Percentiles rank a stretch among this genome's conserved stretches.
Evolutionary conservation across 1,284 basidiomycete genomes (phyloP).

Genomic region (Irpex sp.): DNA sequence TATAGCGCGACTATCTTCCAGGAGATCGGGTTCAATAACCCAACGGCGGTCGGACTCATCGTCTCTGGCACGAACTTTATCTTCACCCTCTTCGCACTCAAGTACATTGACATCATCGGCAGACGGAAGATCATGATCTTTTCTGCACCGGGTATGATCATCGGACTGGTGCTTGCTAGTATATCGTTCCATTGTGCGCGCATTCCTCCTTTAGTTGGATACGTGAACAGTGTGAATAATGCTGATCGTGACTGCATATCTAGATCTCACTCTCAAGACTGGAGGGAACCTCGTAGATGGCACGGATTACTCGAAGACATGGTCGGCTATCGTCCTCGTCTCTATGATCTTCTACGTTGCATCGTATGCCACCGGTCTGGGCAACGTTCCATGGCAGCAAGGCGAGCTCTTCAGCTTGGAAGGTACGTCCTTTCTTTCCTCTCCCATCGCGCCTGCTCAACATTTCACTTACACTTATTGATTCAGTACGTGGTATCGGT

Average conservation of each 20-base stretch:
- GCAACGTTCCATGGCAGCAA: conserved; percentile 86
- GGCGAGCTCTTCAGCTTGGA: conserved; percentile 80
- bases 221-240: not conserved
- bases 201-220: not conserved
- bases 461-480: not conserved
- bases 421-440: conserved; percentile 33
- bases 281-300: conserved; percentile 64
- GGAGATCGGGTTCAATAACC: conserved; percentile 76
- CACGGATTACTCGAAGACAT: conserved; percentile 57
- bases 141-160: conserved; percentile 76
- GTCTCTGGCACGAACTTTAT: conserved; percentile 79
- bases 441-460: not conserved
- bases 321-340: conserved; percentile 68
- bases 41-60: conserved; percentile 76
- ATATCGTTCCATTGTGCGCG: conserved; percentile 72
- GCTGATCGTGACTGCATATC: not conserved
- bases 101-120: conserved; percentile 80
- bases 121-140: conserved; percentile 74
- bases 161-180: conserved; percentile 68
- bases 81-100: conserved; percentile 79
- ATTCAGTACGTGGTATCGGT: conserved; percentile 72
- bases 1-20: conserved; percentile 80
- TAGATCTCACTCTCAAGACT: conserved; percentile 68
- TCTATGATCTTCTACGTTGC: conserved; percentile 84
- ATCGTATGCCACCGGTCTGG: conserved; percentile 75